These are phyloP conservation scores for Isoetes taiwanensis DNA, from an alignment of 75 land plant species.

Conservation along the genomic window DNA sequence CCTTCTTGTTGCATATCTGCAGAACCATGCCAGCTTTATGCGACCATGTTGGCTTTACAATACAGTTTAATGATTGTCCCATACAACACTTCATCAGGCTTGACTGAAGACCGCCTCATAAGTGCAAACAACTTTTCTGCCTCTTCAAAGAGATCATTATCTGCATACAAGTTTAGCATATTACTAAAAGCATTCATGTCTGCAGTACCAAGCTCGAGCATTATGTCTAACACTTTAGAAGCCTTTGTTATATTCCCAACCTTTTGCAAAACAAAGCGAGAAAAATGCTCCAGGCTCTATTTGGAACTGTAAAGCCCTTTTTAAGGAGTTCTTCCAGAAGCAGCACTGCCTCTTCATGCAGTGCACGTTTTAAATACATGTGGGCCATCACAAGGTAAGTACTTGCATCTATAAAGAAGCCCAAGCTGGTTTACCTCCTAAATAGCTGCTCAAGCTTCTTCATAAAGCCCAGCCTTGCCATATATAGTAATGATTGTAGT, in stretches of 20 bases:
- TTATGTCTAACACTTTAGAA: slow-evolving; percentile 40
- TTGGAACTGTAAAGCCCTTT: slow-evolving; percentile 41
- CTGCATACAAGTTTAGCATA: slow-evolving; percentile 59
- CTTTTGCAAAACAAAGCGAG: slow-evolving; percentile 53
- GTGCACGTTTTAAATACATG: slow-evolving; percentile 48
- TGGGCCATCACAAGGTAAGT: slow-evolving; percentile 83
- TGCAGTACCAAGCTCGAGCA: slow-evolving; percentile 39
- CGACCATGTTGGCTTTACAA: slow-evolving; percentile 41
- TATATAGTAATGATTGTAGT: slow-evolving; percentile 68
- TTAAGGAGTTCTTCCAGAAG: slow-evolving; percentile 52
- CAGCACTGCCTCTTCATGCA: slow-evolving; percentile 45
- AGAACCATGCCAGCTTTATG: slow-evolving; percentile 37
- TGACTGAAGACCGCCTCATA: slow-evolving; percentile 27
- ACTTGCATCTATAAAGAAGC: slow-evolving; percentile 52
- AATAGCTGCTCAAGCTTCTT: slow-evolving; percentile 68
- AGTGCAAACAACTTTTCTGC: slow-evolving; percentile 43
- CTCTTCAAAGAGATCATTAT: slow-evolving; percentile 33
- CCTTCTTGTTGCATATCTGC: slow-evolving; percentile 41
- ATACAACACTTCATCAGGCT: slow-evolving; percentile 58
- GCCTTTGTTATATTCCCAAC: slow-evolving; percentile 49
- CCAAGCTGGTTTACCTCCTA: slow-evolving; percentile 41
- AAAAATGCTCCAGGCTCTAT: slow-evolving; percentile 42
- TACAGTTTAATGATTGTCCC: slow-evolving; percentile 44
- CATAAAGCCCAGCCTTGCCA: slow-evolving; percentile 78
- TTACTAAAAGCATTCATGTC: slow-evolving; percentile 45